phyloP scores from a whole-genome alignment of 2,329 filamentous ascomycete species.

The Gaeumannomyces tritici region DNA sequence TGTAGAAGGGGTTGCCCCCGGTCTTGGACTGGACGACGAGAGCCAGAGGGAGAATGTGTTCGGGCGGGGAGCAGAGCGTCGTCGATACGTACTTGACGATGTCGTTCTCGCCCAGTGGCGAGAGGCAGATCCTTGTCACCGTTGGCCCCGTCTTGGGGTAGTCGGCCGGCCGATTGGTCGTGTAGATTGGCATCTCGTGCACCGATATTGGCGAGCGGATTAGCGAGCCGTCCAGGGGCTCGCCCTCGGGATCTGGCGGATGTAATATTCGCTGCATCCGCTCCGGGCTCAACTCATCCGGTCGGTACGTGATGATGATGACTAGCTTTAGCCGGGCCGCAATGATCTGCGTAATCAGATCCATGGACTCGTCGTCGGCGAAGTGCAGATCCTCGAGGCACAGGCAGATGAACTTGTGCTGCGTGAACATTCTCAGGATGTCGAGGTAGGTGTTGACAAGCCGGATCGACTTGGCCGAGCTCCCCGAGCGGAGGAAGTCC shows the following conservation, averaged over 20 bases:
- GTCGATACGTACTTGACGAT: conserved; percentile 74
- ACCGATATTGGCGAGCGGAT: not conserved
- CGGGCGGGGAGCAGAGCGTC: conserved; percentile 64
- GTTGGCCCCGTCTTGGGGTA: conserved; percentile 28
- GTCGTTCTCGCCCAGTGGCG: conserved; percentile 67
- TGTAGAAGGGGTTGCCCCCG: conserved; percentile 81
- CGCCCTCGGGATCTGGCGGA: conserved; percentile 44
- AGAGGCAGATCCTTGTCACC: conserved; percentile 62
- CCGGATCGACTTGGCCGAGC: conserved; percentile 56
- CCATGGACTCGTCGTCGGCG: conserved; percentile 78
- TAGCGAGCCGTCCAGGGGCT: conserved; percentile 6
- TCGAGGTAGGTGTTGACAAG: conserved; percentile 85
- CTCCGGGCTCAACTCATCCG: conserved; percentile 52
- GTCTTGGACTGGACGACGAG: conserved; percentile 85
- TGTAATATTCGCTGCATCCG: conserved; percentile 44
- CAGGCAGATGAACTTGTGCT: conserved; percentile 80
- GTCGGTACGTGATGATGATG: conserved; percentile 67
- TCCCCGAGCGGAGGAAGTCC: conserved; percentile 49
- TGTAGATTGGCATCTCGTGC: not conserved
- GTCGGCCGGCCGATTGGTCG: not conserved
- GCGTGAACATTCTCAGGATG: conserved; percentile 69
- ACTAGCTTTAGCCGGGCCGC: conserved; percentile 71
- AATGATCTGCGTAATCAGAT: conserved; percentile 75
- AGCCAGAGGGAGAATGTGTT: conserved; percentile 67
- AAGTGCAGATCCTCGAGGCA: conserved; percentile 86